Evolutionary conservation across 371 early-diverging fungal genomes (phyloP), one percentile per base, ranked within the genome.

Genomic region (Chytridium lagenaria): DNA sequence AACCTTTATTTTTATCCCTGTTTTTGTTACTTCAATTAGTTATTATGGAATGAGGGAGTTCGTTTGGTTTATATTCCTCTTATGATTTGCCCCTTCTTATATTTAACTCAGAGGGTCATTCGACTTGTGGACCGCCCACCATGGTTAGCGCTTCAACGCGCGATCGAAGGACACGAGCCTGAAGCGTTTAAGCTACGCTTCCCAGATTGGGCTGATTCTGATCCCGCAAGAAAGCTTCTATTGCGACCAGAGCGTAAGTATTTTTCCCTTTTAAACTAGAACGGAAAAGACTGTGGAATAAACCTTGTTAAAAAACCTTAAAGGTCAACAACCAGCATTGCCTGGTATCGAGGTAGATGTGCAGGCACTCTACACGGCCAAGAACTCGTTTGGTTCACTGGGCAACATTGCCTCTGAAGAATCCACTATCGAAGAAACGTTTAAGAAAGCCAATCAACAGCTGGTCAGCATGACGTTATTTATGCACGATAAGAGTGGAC

Each of bases 151-250:
- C 76, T 86, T n/a, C 68, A 80, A 67, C 69, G 72, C n/a, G 67
- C 73, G 16, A 67, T 71, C 0, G 80, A 86, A 28, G 74, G 59
- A n/a, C 59, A 75, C 30, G 87, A 86, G 65, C 61, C 81, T 0
- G 84, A 83, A 64, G 66, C 80, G 19, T 86, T 86, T 69, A 86
- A 83, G 64, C 72, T 82, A 5, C 63, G 77, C 30, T 86, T 86
- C 65, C n/a, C 67, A 7, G 84, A 86, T 64, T 86, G 84, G 84
- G 79, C 80, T 16, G 44, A 67, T 3, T 28, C 22, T 52, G 59
- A 66, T 44, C 66, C 66, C 7, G 38, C 66, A 7, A 37, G 23
- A 30, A 66, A 66, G 28, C 44, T 70, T 3, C 50, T 66, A 23
- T 37, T 40, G 26, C 38, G 66, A 22, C 66, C 66, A 28, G 26